These are phyloP conservation scores for Themeda triandra DNA, from an alignment of 176 grass and related monocot species.

Conservation along the genomic window DNA sequence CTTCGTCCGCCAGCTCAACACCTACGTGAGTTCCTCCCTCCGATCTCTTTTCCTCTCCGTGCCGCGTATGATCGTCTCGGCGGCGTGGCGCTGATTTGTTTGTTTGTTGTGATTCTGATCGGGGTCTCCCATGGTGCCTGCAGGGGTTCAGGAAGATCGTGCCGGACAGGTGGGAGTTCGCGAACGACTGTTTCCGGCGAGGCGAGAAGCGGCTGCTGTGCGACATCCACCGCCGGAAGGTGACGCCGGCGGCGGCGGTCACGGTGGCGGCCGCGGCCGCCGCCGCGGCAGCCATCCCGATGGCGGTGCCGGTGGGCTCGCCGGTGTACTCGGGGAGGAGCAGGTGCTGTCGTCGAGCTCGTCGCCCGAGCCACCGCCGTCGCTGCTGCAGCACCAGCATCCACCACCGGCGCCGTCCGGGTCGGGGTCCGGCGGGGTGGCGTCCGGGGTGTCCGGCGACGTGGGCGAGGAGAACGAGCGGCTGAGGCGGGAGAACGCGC, in stretches of 20 bases:
- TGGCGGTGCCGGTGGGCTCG: slow-evolving; percentile 49
- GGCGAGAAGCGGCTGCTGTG: slow-evolving; percentile 60
- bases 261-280: background rate
- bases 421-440: slow-evolving; percentile 17
- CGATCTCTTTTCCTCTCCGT: background rate
- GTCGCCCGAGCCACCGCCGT: slow-evolving; percentile 32
- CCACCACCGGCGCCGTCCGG: slow-evolving; percentile 16
- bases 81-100: background rate
- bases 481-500: slow-evolving; percentile 60
- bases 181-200: slow-evolving; percentile 75
- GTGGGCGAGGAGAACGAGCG: slow-evolving; percentile 63
- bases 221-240: slow-evolving; percentile 75
- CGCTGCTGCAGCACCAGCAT: background rate
- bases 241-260: background rate
- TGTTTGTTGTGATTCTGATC: background rate
- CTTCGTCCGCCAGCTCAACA: slow-evolving; percentile 97
- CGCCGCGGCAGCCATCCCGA: slow-evolving; percentile 25
- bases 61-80: background rate
- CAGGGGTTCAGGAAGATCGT: slow-evolving; percentile 86
- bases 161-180: slow-evolving; percentile 86
- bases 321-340: slow-evolving; percentile 53
- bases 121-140: background rate
- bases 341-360: slow-evolving; percentile 74
- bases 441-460: slow-evolving; percentile 25
- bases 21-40: slow-evolving; percentile 42